These are phyloP conservation scores for Mycena alexandri DNA, from an alignment of 768 basidiomycete species.

Conservation along the genomic window DNA sequence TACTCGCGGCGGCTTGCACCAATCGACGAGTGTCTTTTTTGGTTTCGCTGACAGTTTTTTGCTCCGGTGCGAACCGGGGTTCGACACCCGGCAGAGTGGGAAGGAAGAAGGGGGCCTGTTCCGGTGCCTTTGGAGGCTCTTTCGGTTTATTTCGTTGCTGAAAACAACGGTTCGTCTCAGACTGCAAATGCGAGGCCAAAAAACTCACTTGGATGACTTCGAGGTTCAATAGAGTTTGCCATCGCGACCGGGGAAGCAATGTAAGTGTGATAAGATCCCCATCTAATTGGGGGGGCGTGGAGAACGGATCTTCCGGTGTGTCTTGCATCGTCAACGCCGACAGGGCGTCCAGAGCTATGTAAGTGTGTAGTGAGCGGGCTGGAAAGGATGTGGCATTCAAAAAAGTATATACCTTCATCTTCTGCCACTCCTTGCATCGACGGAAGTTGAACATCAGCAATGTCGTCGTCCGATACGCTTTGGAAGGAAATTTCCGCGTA, in stretches of 20 bases:
- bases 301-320: slow-evolving; percentile 75
- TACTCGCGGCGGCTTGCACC: slow-evolving; percentile 61
- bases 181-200: slow-evolving; percentile 23
- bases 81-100: slow-evolving; percentile 93
- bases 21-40: slow-evolving; percentile 65
- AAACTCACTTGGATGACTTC: slow-evolving; percentile 87
- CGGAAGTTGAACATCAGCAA: slow-evolving; percentile 79
- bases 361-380: slow-evolving; percentile 21
- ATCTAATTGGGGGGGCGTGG: slow-evolving; percentile 89
- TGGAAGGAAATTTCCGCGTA: slow-evolving; percentile 88
- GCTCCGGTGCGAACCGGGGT: slow-evolving; percentile 76
- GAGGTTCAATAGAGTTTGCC: slow-evolving; percentile 97
- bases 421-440: slow-evolving; percentile 86
- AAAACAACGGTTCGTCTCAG: not conserved
- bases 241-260: slow-evolving; percentile 89
- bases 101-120: slow-evolving; percentile 97
- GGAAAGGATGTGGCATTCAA: not conserved
- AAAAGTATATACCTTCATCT: slow-evolving; percentile 72
- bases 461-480: slow-evolving; percentile 81
- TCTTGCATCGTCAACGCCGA: slow-evolving; percentile 73
- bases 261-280: slow-evolving; percentile 95
- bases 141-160: slow-evolving; percentile 97
- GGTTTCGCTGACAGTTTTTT: slow-evolving; percentile 51
- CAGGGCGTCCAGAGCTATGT: slow-evolving; percentile 79
- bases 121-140: slow-evolving; percentile 94